phyloP scores from a whole-genome alignment of 352 stramenopile species.

The Pythium utonaiense region DNA sequence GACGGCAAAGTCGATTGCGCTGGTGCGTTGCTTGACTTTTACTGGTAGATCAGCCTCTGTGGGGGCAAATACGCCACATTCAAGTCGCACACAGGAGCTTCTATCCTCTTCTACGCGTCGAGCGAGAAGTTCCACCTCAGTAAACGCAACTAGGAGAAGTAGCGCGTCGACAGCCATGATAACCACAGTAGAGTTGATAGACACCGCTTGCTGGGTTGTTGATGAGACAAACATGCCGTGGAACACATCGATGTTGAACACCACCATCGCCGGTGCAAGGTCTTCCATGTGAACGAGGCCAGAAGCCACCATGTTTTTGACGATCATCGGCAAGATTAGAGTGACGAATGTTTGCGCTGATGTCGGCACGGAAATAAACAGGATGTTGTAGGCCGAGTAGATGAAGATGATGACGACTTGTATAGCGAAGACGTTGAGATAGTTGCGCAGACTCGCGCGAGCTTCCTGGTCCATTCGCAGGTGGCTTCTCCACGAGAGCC shows the following conservation, averaged over 20 bases:
- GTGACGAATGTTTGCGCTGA: not conserved
- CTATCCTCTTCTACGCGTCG: not conserved
- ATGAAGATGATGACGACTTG: not conserved
- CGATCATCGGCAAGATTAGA: not conserved
- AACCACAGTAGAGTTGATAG: not conserved
- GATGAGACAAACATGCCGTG: not conserved
- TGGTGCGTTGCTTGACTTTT: too few species aligned
- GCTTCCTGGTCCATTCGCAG: too few species aligned
- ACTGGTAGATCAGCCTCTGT: too few species aligned
- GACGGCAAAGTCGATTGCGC: too few species aligned
- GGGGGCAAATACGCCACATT: too few species aligned
- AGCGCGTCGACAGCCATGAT: not conserved
- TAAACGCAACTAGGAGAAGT: not conserved
- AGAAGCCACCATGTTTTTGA: not conserved
- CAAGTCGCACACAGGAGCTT: not conserved
- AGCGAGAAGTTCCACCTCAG: not conserved
- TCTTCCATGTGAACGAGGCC: not conserved
- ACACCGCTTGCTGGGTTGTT: not conserved
- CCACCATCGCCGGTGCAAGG: not conserved
- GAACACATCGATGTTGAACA: not conserved
- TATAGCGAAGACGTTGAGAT: too few species aligned
- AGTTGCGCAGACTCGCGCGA: too few species aligned
- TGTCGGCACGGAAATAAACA: too few species aligned
- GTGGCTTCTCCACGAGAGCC: too few species aligned
- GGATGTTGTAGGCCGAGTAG: not conserved